phyloP scores from a whole-genome alignment of 2,329 filamentous ascomycete species.

The Pyricularia sp. region DNA sequence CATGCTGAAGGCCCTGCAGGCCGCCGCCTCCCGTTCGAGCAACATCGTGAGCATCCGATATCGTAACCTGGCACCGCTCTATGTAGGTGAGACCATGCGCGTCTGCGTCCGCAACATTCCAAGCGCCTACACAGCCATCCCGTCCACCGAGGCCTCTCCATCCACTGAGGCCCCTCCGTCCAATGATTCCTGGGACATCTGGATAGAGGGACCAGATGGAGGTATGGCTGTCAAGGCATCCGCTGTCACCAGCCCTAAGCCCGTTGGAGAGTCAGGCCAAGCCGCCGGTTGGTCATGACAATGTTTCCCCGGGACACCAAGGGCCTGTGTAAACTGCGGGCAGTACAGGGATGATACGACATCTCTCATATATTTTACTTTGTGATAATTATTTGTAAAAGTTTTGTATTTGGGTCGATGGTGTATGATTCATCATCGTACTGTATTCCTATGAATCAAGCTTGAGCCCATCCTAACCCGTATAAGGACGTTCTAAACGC shows the following conservation, averaged over 20 bases:
- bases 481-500: neutral
- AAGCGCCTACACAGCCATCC: conserved; percentile 26
- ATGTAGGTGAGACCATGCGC: conserved; percentile 55
- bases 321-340: too few species aligned
- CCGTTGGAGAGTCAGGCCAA: too few species aligned
- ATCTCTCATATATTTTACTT: neutral
- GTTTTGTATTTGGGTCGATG: neutral
- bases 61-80: conserved; percentile 69
- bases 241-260: conserved; percentile 6
- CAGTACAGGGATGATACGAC: too few species aligned
- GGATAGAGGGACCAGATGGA: conserved; percentile 49
- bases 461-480: neutral
- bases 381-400: neutral
- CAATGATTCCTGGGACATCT: conserved; percentile 39
- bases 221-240: conserved; percentile 49
- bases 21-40: conserved; percentile 21
- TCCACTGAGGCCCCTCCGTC: conserved; percentile 12
- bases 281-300: too few species aligned
- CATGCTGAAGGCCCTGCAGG: conserved; percentile 47
- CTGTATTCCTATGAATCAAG: neutral
- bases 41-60: conserved; percentile 47
- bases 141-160: conserved; percentile 21
- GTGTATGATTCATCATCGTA: neutral
- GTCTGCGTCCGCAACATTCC: conserved; percentile 48
- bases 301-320: too few species aligned